Percentiles rank a stretch among this genome's conserved stretches.
These are phyloP conservation scores for Pseudopediastrum boryanum DNA, from an alignment of 139 green algal species.

Conservation along the genomic window DNA sequence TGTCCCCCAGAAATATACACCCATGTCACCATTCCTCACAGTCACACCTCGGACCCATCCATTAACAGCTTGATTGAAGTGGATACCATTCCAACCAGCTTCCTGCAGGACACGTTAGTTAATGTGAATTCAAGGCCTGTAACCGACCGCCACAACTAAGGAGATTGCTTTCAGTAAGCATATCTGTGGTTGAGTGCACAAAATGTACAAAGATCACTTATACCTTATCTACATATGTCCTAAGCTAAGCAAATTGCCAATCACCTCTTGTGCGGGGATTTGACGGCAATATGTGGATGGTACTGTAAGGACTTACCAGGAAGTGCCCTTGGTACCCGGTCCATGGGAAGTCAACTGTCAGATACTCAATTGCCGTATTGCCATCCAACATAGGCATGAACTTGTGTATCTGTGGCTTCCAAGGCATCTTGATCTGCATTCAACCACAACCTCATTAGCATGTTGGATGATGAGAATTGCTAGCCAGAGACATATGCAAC, in stretches of 20 bases:
- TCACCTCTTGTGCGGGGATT: too few relatives aligned
- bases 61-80: conserved; percentile 32
- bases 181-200: too few relatives aligned
- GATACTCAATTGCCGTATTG: conserved; percentile 16
- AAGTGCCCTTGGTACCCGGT: conserved; percentile 26
- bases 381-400: conserved; percentile 37
- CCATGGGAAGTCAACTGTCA: conserved; percentile 27
- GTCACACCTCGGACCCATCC: conserved; percentile 20
- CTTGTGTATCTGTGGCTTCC: conserved; percentile 32
- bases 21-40: conserved; percentile 27
- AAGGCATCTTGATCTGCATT: conserved; percentile 16
- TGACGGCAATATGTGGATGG: too few relatives aligned
- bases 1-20: conserved; percentile 20
- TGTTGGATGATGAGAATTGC: too few relatives aligned
- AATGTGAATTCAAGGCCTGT: not conserved
- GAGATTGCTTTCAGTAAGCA: too few relatives aligned
- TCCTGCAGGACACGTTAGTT: conserved; percentile 15
- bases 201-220: too few relatives aligned
- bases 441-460: too few relatives aligned
- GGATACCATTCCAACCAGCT: conserved; percentile 20
- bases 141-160: too few relatives aligned
- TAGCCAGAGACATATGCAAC: too few relatives aligned
- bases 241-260: too few relatives aligned
- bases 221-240: too few relatives aligned
- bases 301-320: conserved; percentile 12